These are phyloP conservation scores for Kentomonas sorsogonicus DNA, from an alignment of 208 protist species.

Conservation along the genomic window DNA sequence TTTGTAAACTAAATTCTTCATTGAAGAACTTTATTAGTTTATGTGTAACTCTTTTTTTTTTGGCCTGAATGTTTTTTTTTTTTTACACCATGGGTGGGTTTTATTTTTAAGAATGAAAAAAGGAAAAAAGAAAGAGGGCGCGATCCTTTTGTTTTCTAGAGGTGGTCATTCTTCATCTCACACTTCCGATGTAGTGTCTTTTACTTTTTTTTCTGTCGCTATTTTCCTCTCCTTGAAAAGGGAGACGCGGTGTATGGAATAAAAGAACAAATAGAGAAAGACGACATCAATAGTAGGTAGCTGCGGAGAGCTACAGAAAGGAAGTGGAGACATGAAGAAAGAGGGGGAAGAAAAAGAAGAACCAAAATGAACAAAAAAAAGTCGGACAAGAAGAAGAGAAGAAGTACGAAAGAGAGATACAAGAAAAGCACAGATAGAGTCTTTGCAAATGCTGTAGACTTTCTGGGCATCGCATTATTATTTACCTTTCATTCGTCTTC, in stretches of 20 bases:
- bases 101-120: slow-evolving; percentile 3
- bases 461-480: not conserved
- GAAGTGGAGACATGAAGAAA: slow-evolving; percentile 1
- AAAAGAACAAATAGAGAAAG: not conserved
- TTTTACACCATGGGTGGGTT: too few relatives aligned
- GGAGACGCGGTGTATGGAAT: not conserved
- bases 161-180: too few relatives aligned
- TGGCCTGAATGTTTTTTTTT: not conserved
- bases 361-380: not conserved
- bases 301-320: not conserved
- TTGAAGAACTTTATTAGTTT: not conserved
- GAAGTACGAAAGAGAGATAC: not conserved
- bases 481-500: slow-evolving; percentile 2
- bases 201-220: not conserved
- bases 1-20: not conserved
- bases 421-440: not conserved
- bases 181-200: too few relatives aligned
- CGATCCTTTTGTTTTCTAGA: too few relatives aligned
- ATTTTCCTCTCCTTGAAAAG: not conserved
- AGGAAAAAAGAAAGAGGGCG: slow-evolving; percentile 3
- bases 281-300: not conserved
- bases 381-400: not conserved
- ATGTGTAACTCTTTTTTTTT: not conserved
- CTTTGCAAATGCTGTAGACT: not conserved
- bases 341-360: slow-evolving; percentile 8